Base-by-base conservation (phyloP, 495 filamentous ascomycete genomes). In the Penicillium psychrofluorescens region DNA sequence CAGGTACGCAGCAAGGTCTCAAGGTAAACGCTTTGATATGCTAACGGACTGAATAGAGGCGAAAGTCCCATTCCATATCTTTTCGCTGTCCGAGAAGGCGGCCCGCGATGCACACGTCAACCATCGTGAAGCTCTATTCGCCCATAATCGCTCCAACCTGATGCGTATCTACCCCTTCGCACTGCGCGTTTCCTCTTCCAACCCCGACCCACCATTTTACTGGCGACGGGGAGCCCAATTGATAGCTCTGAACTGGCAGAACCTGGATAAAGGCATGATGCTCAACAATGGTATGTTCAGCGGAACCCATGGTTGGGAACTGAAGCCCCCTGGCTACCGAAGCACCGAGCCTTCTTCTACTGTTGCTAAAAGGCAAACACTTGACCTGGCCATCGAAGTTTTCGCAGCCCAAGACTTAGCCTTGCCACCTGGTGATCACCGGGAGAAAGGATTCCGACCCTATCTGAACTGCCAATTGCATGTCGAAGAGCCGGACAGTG, bases 191-290 rank as follows among this genome's bases (percentile, higher is more conserved):
- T 72, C 72, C 38, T 94, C 88, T 4, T 88, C 88, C 1, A 97
- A 95, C 54, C 75, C 88, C 8, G 86, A 95, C 51, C 90, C 91
- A 1, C 73, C 77, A 1, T 68, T 80, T 29, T 90, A 88, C 70
- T 96, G 91, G 91, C 72, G 86, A 3, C 82, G 86, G 46, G 91
- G 91, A 8, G 85, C 92, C 4, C 91, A 97, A 66, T 82, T 95
- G 36, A 88, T 94, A 0, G 91, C 91, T 2, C 71, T 96, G 34
- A 97, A 96, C 63, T 97, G 91, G 90, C 91, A 97, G 54, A 83
- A 81, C 43, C 80, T 81, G 55, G 91, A 96, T 55, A 81, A 84
- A 44, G 90, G 88, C 10, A 94, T 88, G 85, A 96, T 96, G 91
- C 76, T 95, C 1, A 95, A 95, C 55, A 80, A 89, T 54, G 91